Evolutionary conservation across 306 rosid species (phyloP).

Genomic region (Calophaca sinica): DNA sequence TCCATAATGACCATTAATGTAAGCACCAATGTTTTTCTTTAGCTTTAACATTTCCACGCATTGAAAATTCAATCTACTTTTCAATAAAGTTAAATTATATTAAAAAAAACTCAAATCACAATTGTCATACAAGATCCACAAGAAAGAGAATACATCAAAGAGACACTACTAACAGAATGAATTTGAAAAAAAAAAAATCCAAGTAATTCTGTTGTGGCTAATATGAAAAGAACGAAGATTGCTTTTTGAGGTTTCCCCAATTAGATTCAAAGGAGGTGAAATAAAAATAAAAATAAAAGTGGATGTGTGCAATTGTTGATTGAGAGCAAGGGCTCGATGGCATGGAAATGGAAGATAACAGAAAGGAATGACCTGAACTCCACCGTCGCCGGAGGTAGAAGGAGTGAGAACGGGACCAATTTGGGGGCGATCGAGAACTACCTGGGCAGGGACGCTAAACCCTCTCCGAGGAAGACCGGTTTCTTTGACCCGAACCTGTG

Average conservation of each 20-base stretch:
- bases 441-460: slow-evolving; percentile 76
- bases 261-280: slow-evolving; percentile 7
- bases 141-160: not conserved
- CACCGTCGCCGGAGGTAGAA: slow-evolving; percentile 73
- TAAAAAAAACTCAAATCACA: not conserved
- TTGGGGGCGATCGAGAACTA: slow-evolving; percentile 67
- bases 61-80: not conserved
- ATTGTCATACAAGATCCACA: not conserved
- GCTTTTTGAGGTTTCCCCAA: not conserved
- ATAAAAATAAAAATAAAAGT: not conserved
- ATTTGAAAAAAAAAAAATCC: not conserved
- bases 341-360: not conserved
- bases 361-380: slow-evolving; percentile 68
- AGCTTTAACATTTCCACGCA: not conserved
- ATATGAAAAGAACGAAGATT: not conserved
- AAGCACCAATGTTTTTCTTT: not conserved
- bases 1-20: not conserved
- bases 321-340: not conserved
- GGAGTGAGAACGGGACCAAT: slow-evolving; percentile 67
- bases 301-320: not conserved
- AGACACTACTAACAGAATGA: not conserved
- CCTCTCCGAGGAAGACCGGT: slow-evolving; percentile 75
- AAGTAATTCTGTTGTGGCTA: not conserved
- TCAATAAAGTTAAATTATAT: not conserved
- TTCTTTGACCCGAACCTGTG: slow-evolving; percentile 51